phyloP scores from a whole-genome alignment of 2,329 filamentous ascomycete genomes.

The Sclerotiophoma versabilis region DNA sequence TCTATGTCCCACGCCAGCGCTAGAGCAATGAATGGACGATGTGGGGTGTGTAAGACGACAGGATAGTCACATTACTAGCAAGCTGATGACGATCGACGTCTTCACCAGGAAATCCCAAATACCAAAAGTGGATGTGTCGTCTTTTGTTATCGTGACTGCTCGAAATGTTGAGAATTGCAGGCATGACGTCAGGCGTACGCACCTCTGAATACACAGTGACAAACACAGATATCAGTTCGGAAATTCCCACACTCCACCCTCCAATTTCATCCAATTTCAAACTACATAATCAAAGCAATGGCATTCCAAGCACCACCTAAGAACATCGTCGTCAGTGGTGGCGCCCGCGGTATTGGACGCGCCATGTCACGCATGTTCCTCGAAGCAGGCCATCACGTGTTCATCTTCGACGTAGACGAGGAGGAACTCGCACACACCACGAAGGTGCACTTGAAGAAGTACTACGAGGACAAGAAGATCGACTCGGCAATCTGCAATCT shows the following conservation, averaged over 20 bases:
- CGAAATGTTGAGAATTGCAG: conserved; percentile 16
- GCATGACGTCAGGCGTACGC: conserved; percentile 40
- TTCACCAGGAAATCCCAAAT: not conserved
- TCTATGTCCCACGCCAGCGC: not conserved
- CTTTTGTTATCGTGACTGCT: not conserved
- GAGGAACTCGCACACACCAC: conserved; percentile 48
- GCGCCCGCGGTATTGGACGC: conserved; percentile 58
- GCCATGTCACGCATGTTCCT: conserved; percentile 56
- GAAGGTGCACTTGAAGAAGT: conserved; percentile 49
- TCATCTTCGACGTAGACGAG: conserved; percentile 55
- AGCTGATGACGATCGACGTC: too few species aligned
- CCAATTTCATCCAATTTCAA: not conserved
- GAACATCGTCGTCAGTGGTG: conserved; percentile 52
- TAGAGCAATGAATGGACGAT: conserved; percentile 6
- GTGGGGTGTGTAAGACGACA: not conserved
- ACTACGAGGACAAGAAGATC: conserved; percentile 46
- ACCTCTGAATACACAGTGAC: conserved; percentile 1
- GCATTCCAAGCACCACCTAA: conserved; percentile 26
- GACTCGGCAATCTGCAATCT: conserved; percentile 54
- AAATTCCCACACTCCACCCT: not conserved
- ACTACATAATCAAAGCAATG: not conserved
- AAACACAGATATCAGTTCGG: not conserved
- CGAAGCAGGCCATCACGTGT: conserved; percentile 55
- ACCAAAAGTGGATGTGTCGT: not conserved
- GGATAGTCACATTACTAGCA: too few species aligned